Evolutionary conservation across 345 rosid genomes (phyloP).

Genomic region (Eucalyptus albens): DNA sequence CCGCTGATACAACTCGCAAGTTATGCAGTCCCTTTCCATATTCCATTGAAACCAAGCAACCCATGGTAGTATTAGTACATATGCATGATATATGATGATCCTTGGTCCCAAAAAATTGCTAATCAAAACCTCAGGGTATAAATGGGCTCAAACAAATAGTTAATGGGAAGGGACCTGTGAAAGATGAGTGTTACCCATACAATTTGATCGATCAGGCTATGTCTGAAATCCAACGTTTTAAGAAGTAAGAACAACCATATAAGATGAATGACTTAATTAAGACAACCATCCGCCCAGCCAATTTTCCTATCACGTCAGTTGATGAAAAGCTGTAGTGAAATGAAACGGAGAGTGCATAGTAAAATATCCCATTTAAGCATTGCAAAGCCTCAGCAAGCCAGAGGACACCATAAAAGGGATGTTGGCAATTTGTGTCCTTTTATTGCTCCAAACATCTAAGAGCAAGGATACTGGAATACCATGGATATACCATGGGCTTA

Average conservation of each 20-base stretch:
- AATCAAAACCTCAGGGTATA: accelerated
- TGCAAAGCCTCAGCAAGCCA: neutral
- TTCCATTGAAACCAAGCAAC: neutral
- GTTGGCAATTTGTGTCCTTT: neutral
- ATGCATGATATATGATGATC: accelerated
- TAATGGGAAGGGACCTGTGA: accelerated
- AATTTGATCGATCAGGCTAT: accelerated
- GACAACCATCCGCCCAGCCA: neutral
- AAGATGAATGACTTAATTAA: neutral
- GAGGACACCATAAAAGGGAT: neutral
- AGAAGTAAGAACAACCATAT: neutral
- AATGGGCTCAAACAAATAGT: accelerated
- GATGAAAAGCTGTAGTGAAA: neutral
- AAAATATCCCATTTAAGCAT: neutral
- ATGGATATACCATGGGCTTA: neutral
- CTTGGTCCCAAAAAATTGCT: neutral
- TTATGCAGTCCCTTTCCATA: neutral
- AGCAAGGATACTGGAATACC: accelerated
- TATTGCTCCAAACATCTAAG: neutral
- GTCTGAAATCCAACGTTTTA: accelerated
- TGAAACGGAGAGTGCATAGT: neutral
- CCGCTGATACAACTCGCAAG: accelerated
- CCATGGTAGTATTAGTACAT: neutral
- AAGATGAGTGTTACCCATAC: accelerated
- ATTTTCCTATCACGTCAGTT: neutral